Evolutionary conservation across 1,284 basidiomycete genomes (phyloP), one percentile per base, ranked within the genome.

Genomic region (Boletellus deceptivus): DNA sequence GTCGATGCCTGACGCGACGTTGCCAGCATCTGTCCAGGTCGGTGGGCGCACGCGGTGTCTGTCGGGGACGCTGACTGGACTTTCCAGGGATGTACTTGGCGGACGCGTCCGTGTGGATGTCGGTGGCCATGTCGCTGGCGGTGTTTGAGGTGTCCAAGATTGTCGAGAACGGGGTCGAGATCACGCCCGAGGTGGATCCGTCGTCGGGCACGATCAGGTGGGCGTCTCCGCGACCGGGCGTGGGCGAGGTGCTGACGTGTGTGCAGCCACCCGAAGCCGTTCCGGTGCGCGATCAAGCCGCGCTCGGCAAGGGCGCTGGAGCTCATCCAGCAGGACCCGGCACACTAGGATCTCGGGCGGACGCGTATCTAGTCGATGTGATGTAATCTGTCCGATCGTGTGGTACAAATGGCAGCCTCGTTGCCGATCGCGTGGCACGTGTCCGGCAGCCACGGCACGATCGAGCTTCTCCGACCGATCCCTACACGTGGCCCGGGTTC

Each of bases 201-300:
- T 79, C 79, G 5, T 74, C 75, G 20, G 80, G 81, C 16, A 82
- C 80, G 1, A 83, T 83, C 55, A 83, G 80, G 81, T 77, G 55
- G 36, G 29, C 31, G 18, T 35, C 34, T 35, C 3, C 7, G 16
- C 6, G 34, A 13, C 11, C 31, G 14, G n/a, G 18, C 20, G n/a
- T 16, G 34, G 35, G n/a, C 5, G 3, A 11, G 11, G 25, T 4
- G 34, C 22, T 65, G 37, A 64, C 1, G 31, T 8, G 7, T 14
- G 22, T 34, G 10, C 54, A 86, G 83, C 58, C 80, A 82, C 57
- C 82, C 82, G 6, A 78, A 75, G 54, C 76, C 80, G 6, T 86
- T 82, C 69, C 74, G 76, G 57, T 86, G 83, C 57, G 60, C 70
- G 13, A 75, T 86, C 57, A 78, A 71, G 56, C 82, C 83, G 11